Evolutionary conservation across 179 eudicot species (phyloP).

Genomic region (Patellifolia procumbens): DNA sequence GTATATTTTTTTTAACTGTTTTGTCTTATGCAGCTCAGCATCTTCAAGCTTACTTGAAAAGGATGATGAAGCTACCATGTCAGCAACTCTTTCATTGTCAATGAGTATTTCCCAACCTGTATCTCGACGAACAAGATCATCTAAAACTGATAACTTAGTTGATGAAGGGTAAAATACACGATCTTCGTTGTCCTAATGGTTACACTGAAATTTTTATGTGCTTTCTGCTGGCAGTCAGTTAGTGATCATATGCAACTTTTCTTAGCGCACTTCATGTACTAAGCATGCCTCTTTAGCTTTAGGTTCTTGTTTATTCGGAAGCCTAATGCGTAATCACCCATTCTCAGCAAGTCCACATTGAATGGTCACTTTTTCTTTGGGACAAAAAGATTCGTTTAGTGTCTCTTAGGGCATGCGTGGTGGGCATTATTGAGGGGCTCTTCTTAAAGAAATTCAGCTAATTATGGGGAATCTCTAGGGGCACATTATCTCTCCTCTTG

Average conservation of each 20-base stretch:
- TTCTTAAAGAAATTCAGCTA: not conserved
- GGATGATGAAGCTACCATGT: constrained; percentile 75
- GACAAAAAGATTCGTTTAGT: not conserved
- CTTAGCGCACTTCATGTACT: not conserved
- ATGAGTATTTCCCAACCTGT: constrained; percentile 64
- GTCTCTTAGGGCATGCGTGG: not conserved
- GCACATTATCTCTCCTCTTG: not conserved
- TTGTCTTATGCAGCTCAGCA: constrained; percentile 54
- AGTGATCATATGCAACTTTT: not conserved
- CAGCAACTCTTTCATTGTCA: constrained; percentile 50
- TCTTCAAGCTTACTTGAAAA: constrained; percentile 62
- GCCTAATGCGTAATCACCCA: not conserved
- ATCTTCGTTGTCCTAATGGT: not conserved
- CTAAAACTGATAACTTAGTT: constrained; percentile 62
- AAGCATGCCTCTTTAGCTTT: not conserved
- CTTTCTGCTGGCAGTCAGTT: not conserved
- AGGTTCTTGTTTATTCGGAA: not conserved
- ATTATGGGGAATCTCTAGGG: too few relatives aligned
- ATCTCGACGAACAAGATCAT: constrained; percentile 79
- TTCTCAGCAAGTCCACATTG: not conserved
- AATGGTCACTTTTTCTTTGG: not conserved
- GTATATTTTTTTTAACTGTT: not conserved
- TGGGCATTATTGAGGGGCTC: not conserved
- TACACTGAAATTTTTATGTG: constrained; percentile 1
- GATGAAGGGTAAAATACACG: constrained; percentile 55